A percentile compares a stretch with the other conserved stretches of the same genome.
Conservation (phyloP, 1,284 basidiomycete species). For the Apiotrichum akiyoshidainum region DNA sequence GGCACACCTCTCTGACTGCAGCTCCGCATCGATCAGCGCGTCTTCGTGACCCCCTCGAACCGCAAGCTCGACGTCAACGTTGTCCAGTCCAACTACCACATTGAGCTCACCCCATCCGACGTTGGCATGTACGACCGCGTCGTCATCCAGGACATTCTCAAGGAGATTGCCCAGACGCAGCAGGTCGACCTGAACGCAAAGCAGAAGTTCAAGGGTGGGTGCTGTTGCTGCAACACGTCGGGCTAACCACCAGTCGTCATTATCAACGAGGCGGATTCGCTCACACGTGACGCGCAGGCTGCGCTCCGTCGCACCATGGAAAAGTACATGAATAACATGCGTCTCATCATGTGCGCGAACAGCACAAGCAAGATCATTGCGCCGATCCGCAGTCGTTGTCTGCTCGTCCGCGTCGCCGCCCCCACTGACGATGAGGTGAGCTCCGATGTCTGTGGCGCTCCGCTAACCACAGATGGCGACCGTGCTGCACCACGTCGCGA, state of each 20-base stretch:
- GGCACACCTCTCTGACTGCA: conserved; percentile 47
- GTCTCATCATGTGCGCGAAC: conserved; percentile 96
- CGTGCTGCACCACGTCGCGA: conserved; percentile 77
- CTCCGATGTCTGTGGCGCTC: conserved; percentile 1
- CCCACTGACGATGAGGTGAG: conserved; percentile 72
- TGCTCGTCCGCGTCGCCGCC: conserved; percentile 89
- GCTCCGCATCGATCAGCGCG: conserved; percentile 97
- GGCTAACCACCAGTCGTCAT: conserved; percentile 67
- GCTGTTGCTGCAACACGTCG: not conserved
- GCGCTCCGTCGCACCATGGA: conserved; percentile 98
- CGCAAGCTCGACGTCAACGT: conserved; percentile 95
- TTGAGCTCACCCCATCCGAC: conserved; percentile 98
- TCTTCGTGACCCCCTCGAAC: conserved; percentile 91
- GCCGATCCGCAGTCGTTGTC: conserved; percentile 91
- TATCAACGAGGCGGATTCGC: conserved; percentile 95
- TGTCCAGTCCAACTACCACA: conserved; percentile 95
- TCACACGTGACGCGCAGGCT: conserved; percentile 93
- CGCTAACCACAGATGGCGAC: conserved; percentile 65
- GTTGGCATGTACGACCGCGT: conserved; percentile 93
- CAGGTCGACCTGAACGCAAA: conserved; percentile 94
- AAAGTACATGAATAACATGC: conserved; percentile 97
- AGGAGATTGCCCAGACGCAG: conserved; percentile 98
- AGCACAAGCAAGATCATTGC: conserved; percentile 95
- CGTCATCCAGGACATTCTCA: conserved; percentile 94
- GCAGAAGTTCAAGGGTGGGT: conserved; percentile 88